Conservation (phyloP, 768 basidiomycete genomes). For the Rhodotorula kratochvilovae region DNA sequence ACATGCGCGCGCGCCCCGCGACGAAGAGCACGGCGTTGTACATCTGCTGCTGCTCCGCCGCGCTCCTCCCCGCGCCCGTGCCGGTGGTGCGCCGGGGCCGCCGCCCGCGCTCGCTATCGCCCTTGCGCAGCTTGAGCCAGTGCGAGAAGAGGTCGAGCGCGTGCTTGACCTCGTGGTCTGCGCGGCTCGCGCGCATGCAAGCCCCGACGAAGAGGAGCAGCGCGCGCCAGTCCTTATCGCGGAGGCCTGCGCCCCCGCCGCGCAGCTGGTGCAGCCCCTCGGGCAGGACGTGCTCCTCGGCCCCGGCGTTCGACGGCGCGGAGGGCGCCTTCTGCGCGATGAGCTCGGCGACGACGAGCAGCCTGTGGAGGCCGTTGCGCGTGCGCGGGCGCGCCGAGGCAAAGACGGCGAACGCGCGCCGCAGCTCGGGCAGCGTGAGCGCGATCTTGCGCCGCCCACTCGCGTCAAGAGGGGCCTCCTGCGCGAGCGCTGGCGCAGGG, state of each 20-base stretch:
- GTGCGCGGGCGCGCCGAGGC: conserved; percentile 15
- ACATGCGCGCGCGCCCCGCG: conserved; percentile 2
- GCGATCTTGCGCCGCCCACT: conserved; percentile 3
- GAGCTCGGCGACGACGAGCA: conserved; percentile 36
- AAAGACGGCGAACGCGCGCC: conserved; percentile 19
- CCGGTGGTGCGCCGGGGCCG: not conserved
- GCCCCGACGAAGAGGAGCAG: conserved; percentile 23
- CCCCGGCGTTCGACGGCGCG: not conserved
- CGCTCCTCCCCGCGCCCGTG: too few relatives aligned
- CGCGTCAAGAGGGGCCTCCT: not conserved
- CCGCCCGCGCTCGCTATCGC: not conserved
- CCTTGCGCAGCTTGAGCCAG: not conserved
- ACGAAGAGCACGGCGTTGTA: conserved; percentile 29
- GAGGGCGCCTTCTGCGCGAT: conserved; percentile 1
- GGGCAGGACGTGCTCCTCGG: conserved; percentile 28
- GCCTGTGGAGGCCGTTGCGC: conserved; percentile 16
- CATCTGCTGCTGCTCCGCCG: not conserved
- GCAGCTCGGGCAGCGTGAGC: conserved; percentile 21
- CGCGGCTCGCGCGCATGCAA: conserved; percentile 3
- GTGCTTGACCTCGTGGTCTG: conserved; percentile 8
- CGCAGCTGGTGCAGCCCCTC: conserved; percentile 39
- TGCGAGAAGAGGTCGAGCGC: conserved; percentile 23
- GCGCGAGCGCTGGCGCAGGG: not conserved
- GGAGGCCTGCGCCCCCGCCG: conserved; percentile 44
- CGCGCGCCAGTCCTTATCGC: conserved; percentile 16